phyloP scores from a whole-genome alignment of 2,329 filamentous ascomycete species.

The Aspergillus fructus region DNA sequence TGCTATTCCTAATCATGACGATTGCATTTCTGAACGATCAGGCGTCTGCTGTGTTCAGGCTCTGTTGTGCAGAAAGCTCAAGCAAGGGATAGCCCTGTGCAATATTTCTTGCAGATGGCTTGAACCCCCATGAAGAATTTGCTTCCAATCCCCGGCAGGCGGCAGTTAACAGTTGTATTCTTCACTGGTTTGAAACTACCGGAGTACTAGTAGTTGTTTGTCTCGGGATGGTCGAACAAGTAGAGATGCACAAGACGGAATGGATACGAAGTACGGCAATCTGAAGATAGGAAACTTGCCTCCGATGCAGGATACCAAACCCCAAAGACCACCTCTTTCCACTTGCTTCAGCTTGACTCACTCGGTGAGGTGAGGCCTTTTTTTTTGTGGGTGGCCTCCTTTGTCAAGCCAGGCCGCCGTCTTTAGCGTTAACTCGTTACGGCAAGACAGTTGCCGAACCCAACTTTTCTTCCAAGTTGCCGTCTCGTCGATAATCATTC shows the following conservation, averaged over 20 bases:
- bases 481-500: no score
- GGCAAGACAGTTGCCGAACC: background rate
- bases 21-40: background rate
- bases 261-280: background rate
- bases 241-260: background rate
- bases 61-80: slow-evolving; percentile 1
- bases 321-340: background rate
- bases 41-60: slow-evolving; percentile 5
- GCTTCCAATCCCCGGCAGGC: background rate
- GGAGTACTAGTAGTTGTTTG: background rate
- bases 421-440: background rate
- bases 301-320: background rate
- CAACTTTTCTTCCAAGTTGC: background rate
- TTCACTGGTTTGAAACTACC: background rate
- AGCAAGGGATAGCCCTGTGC: slow-evolving; percentile 19
- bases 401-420: background rate
- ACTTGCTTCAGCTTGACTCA: no score
- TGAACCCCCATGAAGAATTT: background rate
- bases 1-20: background rate
- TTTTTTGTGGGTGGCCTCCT: background rate
- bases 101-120: slow-evolving; percentile 2
- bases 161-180: background rate
- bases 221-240: background rate
- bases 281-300: background rate
- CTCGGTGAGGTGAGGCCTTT: no score